A percentile compares a stretch with the other conserved stretches of the same genome.
phyloP scores from a whole-genome alignment of 1,284 basidiomycete species.

The Anthracocystis walkeri region DNA sequence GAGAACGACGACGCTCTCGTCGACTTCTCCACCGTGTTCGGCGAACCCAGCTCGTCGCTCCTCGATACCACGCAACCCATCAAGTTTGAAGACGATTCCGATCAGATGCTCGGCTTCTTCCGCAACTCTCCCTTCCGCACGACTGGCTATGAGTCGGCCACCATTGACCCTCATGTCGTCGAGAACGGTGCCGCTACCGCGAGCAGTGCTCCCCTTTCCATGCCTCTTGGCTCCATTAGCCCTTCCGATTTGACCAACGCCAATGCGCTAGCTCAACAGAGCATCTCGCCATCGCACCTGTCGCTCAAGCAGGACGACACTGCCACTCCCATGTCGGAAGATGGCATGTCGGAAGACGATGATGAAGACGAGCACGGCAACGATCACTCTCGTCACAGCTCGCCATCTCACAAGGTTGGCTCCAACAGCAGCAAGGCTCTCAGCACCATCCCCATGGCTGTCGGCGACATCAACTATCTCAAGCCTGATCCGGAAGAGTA shows the following conservation, averaged over 20 bases:
- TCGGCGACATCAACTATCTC: slow-evolving; percentile 54
- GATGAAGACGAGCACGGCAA: slow-evolving; percentile 40
- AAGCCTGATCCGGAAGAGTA: slow-evolving; percentile 88
- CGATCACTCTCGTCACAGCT: slow-evolving; percentile 20
- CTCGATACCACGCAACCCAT: slow-evolving; percentile 19
- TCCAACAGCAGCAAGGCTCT: slow-evolving; percentile 33
- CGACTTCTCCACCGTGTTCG: slow-evolving; percentile 38
- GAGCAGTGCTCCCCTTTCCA: slow-evolving; percentile 7
- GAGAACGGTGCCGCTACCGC: slow-evolving; percentile 15
- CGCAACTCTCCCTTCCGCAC: slow-evolving; percentile 46
- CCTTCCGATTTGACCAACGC: slow-evolving; percentile 9
- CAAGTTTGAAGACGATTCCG: slow-evolving; percentile 38
- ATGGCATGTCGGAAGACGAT: slow-evolving; percentile 48
- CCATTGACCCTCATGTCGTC: slow-evolving; percentile 52
- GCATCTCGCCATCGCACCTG: slow-evolving; percentile 4
- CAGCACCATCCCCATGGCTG: slow-evolving; percentile 39
- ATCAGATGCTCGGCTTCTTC: slow-evolving; percentile 42
- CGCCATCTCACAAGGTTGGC: slow-evolving; percentile 7
- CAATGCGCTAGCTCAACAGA: not conserved
- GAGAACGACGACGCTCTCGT: slow-evolving; percentile 24
- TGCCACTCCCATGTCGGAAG: slow-evolving; percentile 47
- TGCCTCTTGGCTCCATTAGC: slow-evolving; percentile 28
- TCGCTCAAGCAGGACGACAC: slow-evolving; percentile 15
- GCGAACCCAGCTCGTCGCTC: slow-evolving; percentile 26
- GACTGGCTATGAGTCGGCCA: slow-evolving; percentile 32